Evolutionary conservation across 257 asterid species (phyloP), one percentile per base, ranked within the genome.

Genomic region (Solanum arcanum): DNA sequence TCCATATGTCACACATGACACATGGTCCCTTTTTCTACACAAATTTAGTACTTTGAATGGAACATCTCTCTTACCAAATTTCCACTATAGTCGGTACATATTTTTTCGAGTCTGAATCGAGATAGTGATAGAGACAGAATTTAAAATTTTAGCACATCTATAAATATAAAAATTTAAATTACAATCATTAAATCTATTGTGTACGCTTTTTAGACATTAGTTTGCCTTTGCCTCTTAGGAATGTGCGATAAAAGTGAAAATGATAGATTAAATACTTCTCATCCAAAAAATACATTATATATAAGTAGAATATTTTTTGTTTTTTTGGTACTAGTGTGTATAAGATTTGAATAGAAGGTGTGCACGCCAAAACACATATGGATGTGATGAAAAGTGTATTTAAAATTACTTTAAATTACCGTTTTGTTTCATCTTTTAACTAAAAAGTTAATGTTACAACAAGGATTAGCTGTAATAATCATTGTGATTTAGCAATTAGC

Each of bases 41-140:
- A 47, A 80, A 29, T 47, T 80, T 80, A 47, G 68, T 52, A 29
- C 10, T 47, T 80, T 5, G 64, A 29, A 47, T 78, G 15, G 39
- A 27, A 46, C 29, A 3, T 49, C 27, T 47, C 85, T 29, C 27
- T 18, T 81, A 81, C 21, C 85, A 81, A 49, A 81, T 69, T 18
- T 29, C 88, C 89, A 90, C 90, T 86, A 86, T 9, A 81, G 64
- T 86, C 81, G 89, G 83, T 86, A 64, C 59, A 12, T 39, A 77
- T 73, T 42, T 14, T 18, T 66, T 15, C 42, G 6, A 8, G 6
- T 15, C 1, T 6, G 13, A 4, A 1, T 6, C 0, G 10, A 66
- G 21, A 1, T 21, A 16, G 9, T 27, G 4, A 3, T 11, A 16
- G 5, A 66, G 4, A 0, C 5, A 66, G 0, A 68, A 27, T 13